phyloP scores from a whole-genome alignment of 1,284 basidiomycete genomes.

The Rhodofomes roseus region DNA sequence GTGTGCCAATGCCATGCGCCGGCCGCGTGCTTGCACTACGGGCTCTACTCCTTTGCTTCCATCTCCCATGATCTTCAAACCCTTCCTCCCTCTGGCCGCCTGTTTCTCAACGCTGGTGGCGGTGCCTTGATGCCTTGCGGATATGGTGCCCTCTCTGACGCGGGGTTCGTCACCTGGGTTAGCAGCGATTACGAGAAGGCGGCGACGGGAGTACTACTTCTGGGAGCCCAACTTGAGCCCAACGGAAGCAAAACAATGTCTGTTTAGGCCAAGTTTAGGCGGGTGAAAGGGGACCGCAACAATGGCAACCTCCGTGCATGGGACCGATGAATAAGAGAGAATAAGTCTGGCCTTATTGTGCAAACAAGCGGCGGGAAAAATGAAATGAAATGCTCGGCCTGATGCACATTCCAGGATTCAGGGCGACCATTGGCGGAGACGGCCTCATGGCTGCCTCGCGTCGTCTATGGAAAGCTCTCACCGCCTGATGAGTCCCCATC shows the following conservation, averaged over 20 bases:
- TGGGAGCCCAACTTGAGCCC: no score
- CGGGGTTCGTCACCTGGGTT: conserved; percentile 5
- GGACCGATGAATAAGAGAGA: neutral
- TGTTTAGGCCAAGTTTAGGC: neutral
- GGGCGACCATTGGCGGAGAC: conserved; percentile 4
- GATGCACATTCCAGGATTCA: conserved; percentile 4
- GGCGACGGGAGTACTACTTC: neutral
- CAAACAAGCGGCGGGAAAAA: neutral
- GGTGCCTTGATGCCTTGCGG: conserved; percentile 22
- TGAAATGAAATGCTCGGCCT: neutral
- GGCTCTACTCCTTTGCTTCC: neutral
- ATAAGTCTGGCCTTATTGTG: neutral
- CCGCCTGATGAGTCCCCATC: conserved; percentile 22
- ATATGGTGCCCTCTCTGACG: conserved; percentile 16
- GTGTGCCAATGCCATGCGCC: neutral
- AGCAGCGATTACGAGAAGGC: neutral
- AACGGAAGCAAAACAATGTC: neutral
- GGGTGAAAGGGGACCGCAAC: neutral
- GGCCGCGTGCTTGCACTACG: neutral
- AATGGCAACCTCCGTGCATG: neutral
- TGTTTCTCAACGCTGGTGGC: neutral
- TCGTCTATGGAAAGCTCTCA: conserved; percentile 21
- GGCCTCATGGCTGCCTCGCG: conserved; percentile 48
- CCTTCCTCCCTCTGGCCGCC: neutral
- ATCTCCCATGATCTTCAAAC: conserved; percentile 3